Evolutionary conservation across 2,329 filamentous ascomycete genomes (phyloP).

Genomic region (Bipolaris gigantea): DNA sequence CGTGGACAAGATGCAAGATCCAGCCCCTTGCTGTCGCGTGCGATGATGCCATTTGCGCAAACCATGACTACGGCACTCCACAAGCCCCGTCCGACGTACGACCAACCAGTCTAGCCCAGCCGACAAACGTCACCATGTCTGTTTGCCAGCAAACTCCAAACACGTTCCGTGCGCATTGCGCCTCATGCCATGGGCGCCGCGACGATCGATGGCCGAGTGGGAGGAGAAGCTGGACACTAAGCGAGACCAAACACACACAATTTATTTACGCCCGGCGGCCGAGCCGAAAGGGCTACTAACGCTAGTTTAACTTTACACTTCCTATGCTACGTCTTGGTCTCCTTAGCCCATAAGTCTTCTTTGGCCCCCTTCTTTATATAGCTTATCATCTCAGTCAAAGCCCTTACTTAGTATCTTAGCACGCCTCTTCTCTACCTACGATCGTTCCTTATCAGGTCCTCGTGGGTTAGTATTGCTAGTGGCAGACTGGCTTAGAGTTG

Average conservation of each 20-base stretch:
- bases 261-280: too few species aligned
- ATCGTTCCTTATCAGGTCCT: too few species aligned
- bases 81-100: conserved; percentile 29
- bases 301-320: too few species aligned
- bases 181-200: conserved; percentile 29
- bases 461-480: too few species aligned
- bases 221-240: conserved; percentile 16
- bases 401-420: too few species aligned
- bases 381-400: too few species aligned
- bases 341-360: too few species aligned
- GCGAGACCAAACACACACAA: conserved; percentile 5
- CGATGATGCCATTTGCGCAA: conserved; percentile 28
- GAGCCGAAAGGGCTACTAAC: too few species aligned
- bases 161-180: conserved; percentile 18
- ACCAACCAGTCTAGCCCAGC: conserved; percentile 11
- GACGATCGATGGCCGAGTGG: conserved; percentile 26
- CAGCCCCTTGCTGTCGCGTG: conserved; percentile 1
- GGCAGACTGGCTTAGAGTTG: too few species aligned
- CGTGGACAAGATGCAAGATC: conserved; percentile 5
- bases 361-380: too few species aligned
- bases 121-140: conserved; percentile 34
- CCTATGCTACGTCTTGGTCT: too few species aligned
- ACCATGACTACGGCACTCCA: conserved; percentile 8
- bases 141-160: conserved; percentile 18
- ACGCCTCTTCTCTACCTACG: too few species aligned